These are phyloP conservation scores for Saturnispora diversa DNA, from an alignment of 805 yeast genomes.

Conservation along the genomic window DNA sequence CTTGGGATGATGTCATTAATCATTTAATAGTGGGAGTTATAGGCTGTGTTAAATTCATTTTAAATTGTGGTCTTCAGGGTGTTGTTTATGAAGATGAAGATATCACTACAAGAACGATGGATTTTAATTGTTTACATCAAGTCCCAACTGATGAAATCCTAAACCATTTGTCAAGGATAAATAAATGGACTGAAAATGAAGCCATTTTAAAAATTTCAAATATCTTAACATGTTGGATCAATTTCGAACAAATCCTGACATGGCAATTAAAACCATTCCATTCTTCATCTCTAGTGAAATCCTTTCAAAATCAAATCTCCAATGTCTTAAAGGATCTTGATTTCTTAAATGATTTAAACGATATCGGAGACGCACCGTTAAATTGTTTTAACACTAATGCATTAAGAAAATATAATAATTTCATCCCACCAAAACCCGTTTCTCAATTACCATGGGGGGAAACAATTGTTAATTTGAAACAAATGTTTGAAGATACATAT, in stretches of 20 bases:
- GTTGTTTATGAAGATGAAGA: conserved; percentile 72
- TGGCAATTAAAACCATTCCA: neutral
- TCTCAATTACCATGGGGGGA: conserved; percentile 19
- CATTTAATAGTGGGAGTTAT: conserved; percentile 46
- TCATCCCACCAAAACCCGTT: conserved; percentile 36
- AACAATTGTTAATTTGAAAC: conserved; percentile 17
- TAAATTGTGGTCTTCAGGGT: conserved; percentile 44
- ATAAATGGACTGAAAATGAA: conserved; percentile 7
- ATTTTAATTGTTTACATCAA: conserved; percentile 33
- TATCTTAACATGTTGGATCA: conserved; percentile 6
- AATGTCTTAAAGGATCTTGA: conserved; percentile 2
- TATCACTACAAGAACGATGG: conserved; percentile 56
- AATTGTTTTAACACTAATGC: conserved; percentile 40
- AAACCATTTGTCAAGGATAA: neutral
- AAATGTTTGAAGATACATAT: conserved; percentile 33
- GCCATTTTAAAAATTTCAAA: conserved; percentile 1
- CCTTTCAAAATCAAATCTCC: neutral
- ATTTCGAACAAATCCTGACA: neutral
- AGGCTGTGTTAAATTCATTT: conserved; percentile 42
- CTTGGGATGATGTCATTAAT: conserved; percentile 39
- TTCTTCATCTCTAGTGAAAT: neutral
- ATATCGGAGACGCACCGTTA: conserved; percentile 7
- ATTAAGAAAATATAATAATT: conserved; percentile 41
- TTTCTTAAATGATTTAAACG: neutral
- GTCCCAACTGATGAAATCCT: conserved; percentile 12